Conservation (phyloP, 1,284 basidiomycete genomes). For the Caloboletus inedulis region DNA sequence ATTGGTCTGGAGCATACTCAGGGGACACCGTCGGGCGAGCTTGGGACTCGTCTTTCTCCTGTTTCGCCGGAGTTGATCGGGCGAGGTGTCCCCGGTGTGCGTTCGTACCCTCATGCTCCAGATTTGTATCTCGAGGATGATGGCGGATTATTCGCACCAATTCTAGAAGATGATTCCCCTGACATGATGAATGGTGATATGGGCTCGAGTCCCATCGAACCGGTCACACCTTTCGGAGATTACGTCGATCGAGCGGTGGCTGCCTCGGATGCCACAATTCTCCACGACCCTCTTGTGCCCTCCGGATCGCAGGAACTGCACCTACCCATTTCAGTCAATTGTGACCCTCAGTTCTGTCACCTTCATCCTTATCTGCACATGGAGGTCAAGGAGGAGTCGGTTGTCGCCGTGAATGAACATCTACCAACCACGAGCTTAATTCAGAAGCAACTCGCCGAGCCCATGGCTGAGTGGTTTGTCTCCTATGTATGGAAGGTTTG, state of each 20-base stretch:
- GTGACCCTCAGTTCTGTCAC: constrained; percentile 19
- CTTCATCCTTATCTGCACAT: constrained; percentile 13
- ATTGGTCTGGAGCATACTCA: constrained; percentile 35
- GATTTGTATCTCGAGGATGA: constrained; percentile 34
- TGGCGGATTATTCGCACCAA: constrained; percentile 55
- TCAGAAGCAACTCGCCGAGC: constrained; percentile 70
- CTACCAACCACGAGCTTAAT: constrained; percentile 51
- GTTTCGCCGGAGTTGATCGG: constrained; percentile 14
- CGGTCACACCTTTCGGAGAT: constrained; percentile 70
- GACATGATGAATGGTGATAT: constrained; percentile 48
- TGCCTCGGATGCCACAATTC: constrained; percentile 32
- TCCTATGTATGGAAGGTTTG: constrained; percentile 77
- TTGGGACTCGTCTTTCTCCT: constrained; percentile 22
- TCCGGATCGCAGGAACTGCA: constrained; percentile 23
- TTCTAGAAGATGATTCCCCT: constrained; percentile 66
- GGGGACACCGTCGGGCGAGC: constrained; percentile 12
- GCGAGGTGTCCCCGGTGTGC: neutral
- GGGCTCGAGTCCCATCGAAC: constrained; percentile 65
- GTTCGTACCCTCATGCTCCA: constrained; percentile 20
- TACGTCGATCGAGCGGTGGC: constrained; percentile 69
- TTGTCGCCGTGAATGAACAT: constrained; percentile 14
- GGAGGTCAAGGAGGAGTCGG: constrained; percentile 17
- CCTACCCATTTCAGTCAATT: constrained; percentile 20
- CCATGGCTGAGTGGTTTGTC: constrained; percentile 73
- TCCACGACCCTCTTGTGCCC: constrained; percentile 21